A percentile compares a stretch with the other conserved stretches of the same genome.
Evolutionary conservation across 1,284 basidiomycete genomes (phyloP).

Genomic region (Phylloporus sp.): DNA sequence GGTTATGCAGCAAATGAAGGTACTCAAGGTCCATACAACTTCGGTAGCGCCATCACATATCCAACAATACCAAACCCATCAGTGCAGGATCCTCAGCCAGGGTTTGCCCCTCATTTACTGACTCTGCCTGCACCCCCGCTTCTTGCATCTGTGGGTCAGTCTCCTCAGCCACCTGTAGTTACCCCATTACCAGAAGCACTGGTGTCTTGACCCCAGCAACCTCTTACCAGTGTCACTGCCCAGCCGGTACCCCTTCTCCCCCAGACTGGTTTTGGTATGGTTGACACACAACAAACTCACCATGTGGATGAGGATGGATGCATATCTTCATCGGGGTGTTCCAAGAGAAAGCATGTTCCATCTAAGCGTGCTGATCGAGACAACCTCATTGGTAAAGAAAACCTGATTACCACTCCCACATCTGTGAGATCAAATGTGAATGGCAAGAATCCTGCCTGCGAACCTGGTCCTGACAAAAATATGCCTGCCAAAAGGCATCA

Average conservation of each 20-base stretch:
- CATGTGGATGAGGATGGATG: background rate
- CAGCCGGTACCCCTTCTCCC: background rate
- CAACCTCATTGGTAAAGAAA: background rate
- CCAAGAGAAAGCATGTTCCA: background rate
- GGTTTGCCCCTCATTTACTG: background rate
- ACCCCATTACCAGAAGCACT: background rate
- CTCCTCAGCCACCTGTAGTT: background rate
- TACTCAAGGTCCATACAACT: background rate
- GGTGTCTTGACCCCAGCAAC: background rate
- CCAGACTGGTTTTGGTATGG: background rate
- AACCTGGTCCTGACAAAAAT: background rate
- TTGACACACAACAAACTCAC: background rate
- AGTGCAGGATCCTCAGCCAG: background rate
- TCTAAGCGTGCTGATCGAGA: background rate
- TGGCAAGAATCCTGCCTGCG: background rate
- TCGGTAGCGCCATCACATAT: background rate
- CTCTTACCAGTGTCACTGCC: background rate
- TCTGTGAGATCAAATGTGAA: background rate
- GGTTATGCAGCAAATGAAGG: background rate
- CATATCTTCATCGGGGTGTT: background rate
- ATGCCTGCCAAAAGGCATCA: background rate
- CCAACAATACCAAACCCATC: background rate
- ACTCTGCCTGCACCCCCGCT: background rate
- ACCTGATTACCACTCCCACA: background rate
- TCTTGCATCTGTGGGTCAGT: background rate